These are phyloP conservation scores for Penicillium egyptiacum DNA, from an alignment of 495 filamentous ascomycete genomes.

Conservation along the genomic window DNA sequence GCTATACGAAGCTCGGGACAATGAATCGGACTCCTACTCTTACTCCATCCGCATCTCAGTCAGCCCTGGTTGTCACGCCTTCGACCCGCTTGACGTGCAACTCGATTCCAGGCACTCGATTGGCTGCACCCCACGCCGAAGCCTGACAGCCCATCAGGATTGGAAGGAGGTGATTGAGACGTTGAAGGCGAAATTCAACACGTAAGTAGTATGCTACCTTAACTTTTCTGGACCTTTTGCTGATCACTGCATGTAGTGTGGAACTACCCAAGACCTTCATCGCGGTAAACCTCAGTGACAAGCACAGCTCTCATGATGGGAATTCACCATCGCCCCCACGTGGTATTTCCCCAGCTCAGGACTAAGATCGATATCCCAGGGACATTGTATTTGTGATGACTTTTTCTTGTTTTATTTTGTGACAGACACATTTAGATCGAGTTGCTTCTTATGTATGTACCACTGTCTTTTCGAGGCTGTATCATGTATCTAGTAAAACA, in stretches of 20 bases:
- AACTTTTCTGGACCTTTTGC: background rate
- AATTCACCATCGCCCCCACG: background rate
- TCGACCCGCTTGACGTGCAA: constrained; percentile 92
- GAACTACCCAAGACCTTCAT: constrained; percentile 93
- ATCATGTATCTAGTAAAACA: constrained; percentile 1
- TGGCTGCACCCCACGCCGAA: constrained; percentile 82
- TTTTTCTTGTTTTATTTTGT: background rate
- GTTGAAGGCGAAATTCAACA: constrained; percentile 88
- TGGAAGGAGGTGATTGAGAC: constrained; percentile 97
- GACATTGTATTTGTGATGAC: background rate
- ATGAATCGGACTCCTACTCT: constrained; percentile 68
- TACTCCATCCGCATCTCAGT: constrained; percentile 97
- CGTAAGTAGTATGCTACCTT: constrained; percentile 54
- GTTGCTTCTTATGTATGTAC: background rate
- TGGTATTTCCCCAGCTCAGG: background rate
- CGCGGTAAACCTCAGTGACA: constrained; percentile 42
- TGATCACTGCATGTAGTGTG: constrained; percentile 57
- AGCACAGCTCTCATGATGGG: constrained; percentile 21
- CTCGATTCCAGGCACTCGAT: constrained; percentile 94
- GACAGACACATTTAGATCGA: background rate
- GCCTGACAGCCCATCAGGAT: constrained; percentile 85
- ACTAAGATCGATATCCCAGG: background rate
- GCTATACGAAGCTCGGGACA: constrained; percentile 89
- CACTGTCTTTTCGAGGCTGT: background rate
- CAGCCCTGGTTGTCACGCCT: constrained; percentile 91